phyloP scores from a whole-genome alignment of 2,329 filamentous ascomycete genomes.

The Colletotrichum spaethianum region DNA sequence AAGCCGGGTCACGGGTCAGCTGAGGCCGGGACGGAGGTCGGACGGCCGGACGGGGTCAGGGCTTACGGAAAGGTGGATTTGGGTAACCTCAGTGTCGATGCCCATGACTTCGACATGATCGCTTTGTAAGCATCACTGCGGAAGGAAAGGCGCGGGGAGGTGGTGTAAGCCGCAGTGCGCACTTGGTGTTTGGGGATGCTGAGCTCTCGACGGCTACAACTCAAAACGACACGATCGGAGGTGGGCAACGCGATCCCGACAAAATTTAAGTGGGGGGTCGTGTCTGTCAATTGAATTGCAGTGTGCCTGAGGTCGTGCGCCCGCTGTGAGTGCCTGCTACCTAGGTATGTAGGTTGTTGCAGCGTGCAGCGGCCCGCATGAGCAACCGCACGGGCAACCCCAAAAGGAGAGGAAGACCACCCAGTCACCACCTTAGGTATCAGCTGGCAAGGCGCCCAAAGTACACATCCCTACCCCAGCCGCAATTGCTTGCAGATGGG shows the following conservation, averaged over 20 bases:
- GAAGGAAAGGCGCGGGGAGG: not conserved
- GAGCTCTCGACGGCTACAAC: not conserved
- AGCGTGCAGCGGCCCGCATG: conserved; percentile 16
- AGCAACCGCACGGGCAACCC: conserved; percentile 13
- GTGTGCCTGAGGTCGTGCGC: conserved; percentile 12
- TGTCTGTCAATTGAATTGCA: not conserved
- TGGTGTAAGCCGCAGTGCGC: not conserved
- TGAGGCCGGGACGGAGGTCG: conserved; percentile 43
- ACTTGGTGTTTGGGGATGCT: not conserved
- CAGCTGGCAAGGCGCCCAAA: not conserved
- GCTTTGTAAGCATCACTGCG: conserved; percentile 40
- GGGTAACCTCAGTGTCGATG: conserved; percentile 81
- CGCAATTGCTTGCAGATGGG: not conserved
- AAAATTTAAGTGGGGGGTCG: conserved; percentile 12
- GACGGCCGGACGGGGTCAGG: not conserved
- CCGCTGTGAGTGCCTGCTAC: not conserved
- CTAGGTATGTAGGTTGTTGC: too few species aligned
- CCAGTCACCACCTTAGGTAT: not conserved
- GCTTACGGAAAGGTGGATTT: conserved; percentile 80
- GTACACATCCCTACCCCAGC: conserved; percentile 10
- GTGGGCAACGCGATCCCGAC: conserved; percentile 8
- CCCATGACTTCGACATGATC: conserved; percentile 74
- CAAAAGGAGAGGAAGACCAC: not conserved
- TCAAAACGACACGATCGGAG: conserved; percentile 1
- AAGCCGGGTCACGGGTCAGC: conserved; percentile 29